Evolutionary conservation across 1,284 basidiomycete genomes (phyloP), one percentile per base, ranked within the genome.

Genomic region (Rhodotorula sp.): DNA sequence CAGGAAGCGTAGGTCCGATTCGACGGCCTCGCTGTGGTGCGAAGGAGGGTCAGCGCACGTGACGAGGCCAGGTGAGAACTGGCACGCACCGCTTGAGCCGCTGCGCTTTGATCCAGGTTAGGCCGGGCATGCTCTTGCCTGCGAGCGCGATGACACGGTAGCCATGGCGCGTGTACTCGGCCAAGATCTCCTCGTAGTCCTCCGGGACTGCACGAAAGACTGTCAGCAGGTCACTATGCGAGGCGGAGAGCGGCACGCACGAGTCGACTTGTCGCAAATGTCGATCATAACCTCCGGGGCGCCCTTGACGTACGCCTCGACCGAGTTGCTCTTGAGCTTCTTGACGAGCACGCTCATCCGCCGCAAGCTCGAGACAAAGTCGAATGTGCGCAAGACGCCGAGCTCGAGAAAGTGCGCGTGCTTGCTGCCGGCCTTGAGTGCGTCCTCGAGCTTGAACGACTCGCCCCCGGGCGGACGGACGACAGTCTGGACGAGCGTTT

Each of bases 321-420:
- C 98, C 79, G 90, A 92, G 56, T 83, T 87, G 73, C 94, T 94
- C 81, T 91, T 96, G 67, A 99, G 86, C 62, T 92, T 86, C 81
- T 98, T 99, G 77, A 98, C 95, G 66, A 99, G 87, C 36, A 99
- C 96, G 73, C 93, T 96, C 96, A 99, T 99, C 62, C 96, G 84
- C 47, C 96, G 86, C 29, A 99, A 84, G 9, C 90, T 84, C 2
- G 94, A 97, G 6, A 95, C 92, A 78, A 99, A 99, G 79, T 99
- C 96, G 77, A 96, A 99, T 1, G 91, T 93, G 49, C 94, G 85
- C 69, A 99, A 92, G 36, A 99, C 95, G 51, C 96, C 96, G 62
- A 98, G 83, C 81, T 99, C 96, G 34, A 99, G 83, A 82, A 96
- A 98, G 80, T 96, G 91, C 0, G 94, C 92, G 76, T 92, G 92